Evolutionary conservation across 108 stramenopile species (phyloP), one percentile per base, ranked within the genome.

Genomic region (Fistulifera pelliculosa): DNA sequence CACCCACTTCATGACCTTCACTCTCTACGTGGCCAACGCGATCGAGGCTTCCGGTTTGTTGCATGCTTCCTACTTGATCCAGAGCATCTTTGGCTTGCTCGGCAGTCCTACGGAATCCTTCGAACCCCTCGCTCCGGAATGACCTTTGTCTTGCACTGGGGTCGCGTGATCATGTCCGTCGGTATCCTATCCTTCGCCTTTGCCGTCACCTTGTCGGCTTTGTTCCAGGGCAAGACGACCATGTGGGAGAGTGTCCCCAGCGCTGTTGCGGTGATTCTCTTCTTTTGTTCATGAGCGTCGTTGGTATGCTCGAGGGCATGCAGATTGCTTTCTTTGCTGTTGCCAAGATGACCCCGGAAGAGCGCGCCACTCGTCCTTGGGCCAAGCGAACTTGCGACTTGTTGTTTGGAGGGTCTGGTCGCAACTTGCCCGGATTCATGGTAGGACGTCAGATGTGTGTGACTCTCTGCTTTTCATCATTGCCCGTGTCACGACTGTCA

Each of bases 321-420:
- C 89, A 91, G 53, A 87, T 91, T 71, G 90, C 90, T 41, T 66
- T 80, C 52, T 91, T 87, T 50, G 74, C 85, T 26, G 76, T 83
- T 26, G 68, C 74, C 49, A 91, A 85, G 66, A 40, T 91, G 11
- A 62, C 64, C 1, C 50, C 70, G 41, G 53, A 56, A 0, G 80
- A 77, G 35, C 58, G 58, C 41, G 60, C 31, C 41, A 23, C 22
- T 18, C 47, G 39, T 19, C 22, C 43, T 6, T 58, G 50, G 62
- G 69, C 69, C 56, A 58, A 58, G 38, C 41, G 18, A 8, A 70
- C 62, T 38, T 77, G 80, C 52, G 55, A 74, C 19, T 42, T 74
- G 17, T 49, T 75, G 24, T 81, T 81, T 57, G 44, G 48, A 16
- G 81, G 81, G 11, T 74, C 68, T 2, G 80, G 80, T 12, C 54